These are phyloP conservation scores for Candida orba DNA, from an alignment of 805 yeast genomes.

Conservation along the genomic window DNA sequence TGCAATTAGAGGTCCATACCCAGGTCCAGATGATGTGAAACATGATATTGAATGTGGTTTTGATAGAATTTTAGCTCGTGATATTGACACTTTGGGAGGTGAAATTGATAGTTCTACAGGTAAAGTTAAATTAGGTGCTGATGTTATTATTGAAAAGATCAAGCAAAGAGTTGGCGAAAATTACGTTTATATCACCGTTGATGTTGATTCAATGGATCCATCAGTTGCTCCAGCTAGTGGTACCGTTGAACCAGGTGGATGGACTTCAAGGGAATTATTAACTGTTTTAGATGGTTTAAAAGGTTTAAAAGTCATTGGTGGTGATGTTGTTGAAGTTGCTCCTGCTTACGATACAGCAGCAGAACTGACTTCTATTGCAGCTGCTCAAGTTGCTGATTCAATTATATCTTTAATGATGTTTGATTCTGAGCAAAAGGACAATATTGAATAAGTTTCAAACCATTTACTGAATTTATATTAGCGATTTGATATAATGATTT, in stretches of 20 bases:
- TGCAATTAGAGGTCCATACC: slow-evolving; percentile 60
- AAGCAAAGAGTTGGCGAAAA: slow-evolving; percentile 30
- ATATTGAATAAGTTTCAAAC: background rate
- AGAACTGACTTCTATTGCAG: slow-evolving; percentile 57
- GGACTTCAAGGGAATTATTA: slow-evolving; percentile 40
- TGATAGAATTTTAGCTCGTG: slow-evolving; percentile 38
- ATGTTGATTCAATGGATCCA: slow-evolving; percentile 46
- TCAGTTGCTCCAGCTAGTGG: slow-evolving; percentile 48
- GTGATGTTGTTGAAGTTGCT: slow-evolving; percentile 46
- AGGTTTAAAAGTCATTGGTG: slow-evolving; percentile 41
- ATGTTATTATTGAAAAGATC: slow-evolving; percentile 30
- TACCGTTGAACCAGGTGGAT: slow-evolving; percentile 48
- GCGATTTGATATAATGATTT: background rate
- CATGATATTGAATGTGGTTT: slow-evolving; percentile 47
- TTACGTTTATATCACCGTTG: slow-evolving; percentile 41
- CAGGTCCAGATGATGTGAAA: slow-evolving; percentile 27
- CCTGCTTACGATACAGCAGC: slow-evolving; percentile 64
- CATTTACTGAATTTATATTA: background rate
- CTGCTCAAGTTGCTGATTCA: slow-evolving; percentile 53
- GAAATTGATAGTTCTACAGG: slow-evolving; percentile 1
- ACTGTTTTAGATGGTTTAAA: slow-evolving; percentile 36
- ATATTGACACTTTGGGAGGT: slow-evolving; percentile 28
- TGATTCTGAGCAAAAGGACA: slow-evolving; percentile 11
- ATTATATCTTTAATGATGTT: slow-evolving; percentile 34
- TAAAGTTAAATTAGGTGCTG: slow-evolving; percentile 27